A percentile compares a stretch with the other conserved stretches of the same genome.
Evolutionary conservation across 192 early-diverging fungal genomes (phyloP).

Genomic region (Mortierella hygrophila): DNA sequence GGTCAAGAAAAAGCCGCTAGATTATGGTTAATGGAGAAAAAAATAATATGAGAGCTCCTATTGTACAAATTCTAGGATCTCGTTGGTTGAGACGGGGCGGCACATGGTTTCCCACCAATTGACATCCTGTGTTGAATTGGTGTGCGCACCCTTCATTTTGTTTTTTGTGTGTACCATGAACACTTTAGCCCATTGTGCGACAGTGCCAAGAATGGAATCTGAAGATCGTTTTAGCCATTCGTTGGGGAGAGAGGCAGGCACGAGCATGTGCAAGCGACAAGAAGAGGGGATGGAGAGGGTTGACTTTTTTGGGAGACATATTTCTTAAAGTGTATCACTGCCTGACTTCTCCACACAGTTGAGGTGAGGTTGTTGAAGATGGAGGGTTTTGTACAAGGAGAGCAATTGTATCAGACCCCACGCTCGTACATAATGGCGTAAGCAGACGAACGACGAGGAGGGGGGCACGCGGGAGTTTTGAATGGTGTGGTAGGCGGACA

Average conservation of each 20-base stretch:
- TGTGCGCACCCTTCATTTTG: neutral
- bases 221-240: slow-evolving; percentile 7
- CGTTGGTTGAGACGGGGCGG: neutral
- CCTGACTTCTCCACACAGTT: neutral
- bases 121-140: neutral
- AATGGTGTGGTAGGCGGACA: too few relatives aligned
- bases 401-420: neutral
- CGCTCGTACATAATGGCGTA: neutral
- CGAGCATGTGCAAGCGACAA: slow-evolving; percentile 5
- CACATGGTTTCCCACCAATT: slow-evolving; percentile 10
- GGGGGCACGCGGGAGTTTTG: too few relatives aligned
- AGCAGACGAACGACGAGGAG: neutral
- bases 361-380: too few relatives aligned
- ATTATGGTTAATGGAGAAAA: slow-evolving; percentile 5
- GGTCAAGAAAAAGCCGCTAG: neutral
- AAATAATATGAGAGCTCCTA: neutral
- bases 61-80: neutral
- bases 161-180: neutral
- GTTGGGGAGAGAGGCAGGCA: neutral
- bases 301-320: slow-evolving; percentile 10
- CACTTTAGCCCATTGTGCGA: slow-evolving; percentile 1
- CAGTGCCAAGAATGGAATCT: neutral
- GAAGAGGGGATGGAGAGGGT: neutral
- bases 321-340: neutral
- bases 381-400: neutral